Conservation (phyloP, 2,329 filamentous ascomycete species). For the Xylariaceae sp. region DNA sequence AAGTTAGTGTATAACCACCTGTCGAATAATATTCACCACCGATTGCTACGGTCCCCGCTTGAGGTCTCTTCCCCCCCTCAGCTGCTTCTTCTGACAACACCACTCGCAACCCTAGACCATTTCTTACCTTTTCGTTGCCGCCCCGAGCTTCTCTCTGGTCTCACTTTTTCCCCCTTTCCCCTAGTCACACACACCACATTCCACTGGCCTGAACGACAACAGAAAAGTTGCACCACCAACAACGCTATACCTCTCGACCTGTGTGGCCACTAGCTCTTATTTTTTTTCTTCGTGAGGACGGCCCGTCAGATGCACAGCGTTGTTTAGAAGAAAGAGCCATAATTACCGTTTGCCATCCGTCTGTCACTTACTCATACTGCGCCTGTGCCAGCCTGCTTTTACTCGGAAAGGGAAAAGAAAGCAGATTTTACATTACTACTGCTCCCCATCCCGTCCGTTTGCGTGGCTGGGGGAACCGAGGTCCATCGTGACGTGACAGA, state of each 20-base stretch:
- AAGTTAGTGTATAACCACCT: constrained; percentile 2
- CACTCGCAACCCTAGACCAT: constrained; percentile 15
- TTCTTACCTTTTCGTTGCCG: constrained; percentile 13
- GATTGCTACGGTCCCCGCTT: constrained; percentile 15
- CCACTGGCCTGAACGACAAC: constrained; percentile 7
- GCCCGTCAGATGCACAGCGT: constrained; percentile 6
- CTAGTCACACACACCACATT: constrained; percentile 15
- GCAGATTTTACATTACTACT: neutral
- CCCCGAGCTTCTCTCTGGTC: constrained; percentile 16
- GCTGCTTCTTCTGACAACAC: constrained; percentile 23
- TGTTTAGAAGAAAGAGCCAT: neutral
- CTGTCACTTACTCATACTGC: neutral
- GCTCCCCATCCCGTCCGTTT: constrained; percentile 10
- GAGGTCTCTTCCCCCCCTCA: constrained; percentile 8
- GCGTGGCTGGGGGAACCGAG: constrained; percentile 14
- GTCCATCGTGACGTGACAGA: constrained; percentile 8
- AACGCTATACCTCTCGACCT: constrained; percentile 1
- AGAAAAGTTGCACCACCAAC: constrained; percentile 1
- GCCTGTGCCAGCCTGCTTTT: constrained; percentile 7
- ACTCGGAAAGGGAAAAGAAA: neutral
- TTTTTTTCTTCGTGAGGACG: constrained; percentile 1
- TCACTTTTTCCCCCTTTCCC: constrained; percentile 25
- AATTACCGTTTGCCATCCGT: constrained; percentile 4
- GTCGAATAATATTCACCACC: constrained; percentile 25
- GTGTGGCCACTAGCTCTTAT: constrained; percentile 1